Evolutionary conservation across 164 flowering plant genomes (phyloP).

Genomic region (Chimonanthus salicifolius): DNA sequence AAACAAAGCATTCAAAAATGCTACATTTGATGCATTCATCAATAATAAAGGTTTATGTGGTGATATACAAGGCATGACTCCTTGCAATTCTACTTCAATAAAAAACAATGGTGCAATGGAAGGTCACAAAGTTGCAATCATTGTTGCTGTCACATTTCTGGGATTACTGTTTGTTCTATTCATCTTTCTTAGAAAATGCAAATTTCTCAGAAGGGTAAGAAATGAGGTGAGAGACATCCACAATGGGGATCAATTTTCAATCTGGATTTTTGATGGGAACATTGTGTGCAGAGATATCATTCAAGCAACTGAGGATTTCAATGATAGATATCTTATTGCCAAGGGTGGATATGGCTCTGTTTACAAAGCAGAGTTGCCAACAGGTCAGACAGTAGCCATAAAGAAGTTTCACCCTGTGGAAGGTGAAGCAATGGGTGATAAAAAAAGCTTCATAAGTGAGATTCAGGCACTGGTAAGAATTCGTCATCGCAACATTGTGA

Average conservation of each 20-base stretch:
- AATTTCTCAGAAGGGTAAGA: not conserved
- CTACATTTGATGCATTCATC: not conserved
- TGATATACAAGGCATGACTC: not conserved
- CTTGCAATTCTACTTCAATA: not conserved
- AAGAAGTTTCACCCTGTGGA: slow-evolving; percentile 5
- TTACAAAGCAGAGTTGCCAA: slow-evolving; percentile 8
- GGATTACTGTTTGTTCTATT: not conserved
- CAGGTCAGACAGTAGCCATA: slow-evolving; percentile 13
- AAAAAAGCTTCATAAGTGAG: slow-evolving; percentile 6
- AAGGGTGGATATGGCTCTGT: slow-evolving; percentile 12
- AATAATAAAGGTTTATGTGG: slow-evolving; percentile 5
- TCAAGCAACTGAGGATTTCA: slow-evolving; percentile 13
- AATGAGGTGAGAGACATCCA: not conserved
- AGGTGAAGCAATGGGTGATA: not conserved
- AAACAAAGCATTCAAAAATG: not conserved
- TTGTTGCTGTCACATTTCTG: not conserved
- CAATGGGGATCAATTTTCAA: not conserved
- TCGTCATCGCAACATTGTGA: slow-evolving; percentile 12
- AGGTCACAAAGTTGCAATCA: slow-evolving; percentile 1
- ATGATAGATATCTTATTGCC: slow-evolving; percentile 6
- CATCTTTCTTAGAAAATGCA: not conserved
- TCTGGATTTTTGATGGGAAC: slow-evolving; percentile 3
- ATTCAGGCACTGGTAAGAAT: slow-evolving; percentile 4
- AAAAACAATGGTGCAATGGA: not conserved
- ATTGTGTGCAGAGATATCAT: slow-evolving; percentile 9